Conservation (phyloP, 75 land plant species). For the Ceratopteris richardii region DNA sequence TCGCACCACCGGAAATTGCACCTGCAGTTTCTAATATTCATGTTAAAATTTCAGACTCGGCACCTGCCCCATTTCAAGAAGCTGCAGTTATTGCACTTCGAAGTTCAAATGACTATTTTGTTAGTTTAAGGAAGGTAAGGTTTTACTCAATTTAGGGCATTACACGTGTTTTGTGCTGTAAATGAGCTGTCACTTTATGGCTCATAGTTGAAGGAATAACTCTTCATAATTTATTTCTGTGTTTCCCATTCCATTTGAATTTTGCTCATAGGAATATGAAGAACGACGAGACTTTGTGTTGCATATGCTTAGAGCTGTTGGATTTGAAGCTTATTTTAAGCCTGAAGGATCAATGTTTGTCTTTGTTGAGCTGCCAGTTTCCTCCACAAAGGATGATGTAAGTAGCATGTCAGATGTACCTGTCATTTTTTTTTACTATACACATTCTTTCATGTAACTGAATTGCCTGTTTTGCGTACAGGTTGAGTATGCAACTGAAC, state of each 20-base stretch:
- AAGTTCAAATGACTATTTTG: constrained; percentile 41
- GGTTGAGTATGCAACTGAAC: constrained; percentile 68
- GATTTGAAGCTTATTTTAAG: constrained; percentile 50
- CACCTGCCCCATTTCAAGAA: constrained; percentile 94
- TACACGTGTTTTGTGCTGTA: too few species aligned
- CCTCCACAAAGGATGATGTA: constrained; percentile 58
- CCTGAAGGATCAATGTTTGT: constrained; percentile 86
- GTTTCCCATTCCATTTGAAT: not conserved
- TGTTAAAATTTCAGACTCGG: constrained; percentile 78
- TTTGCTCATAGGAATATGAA: constrained; percentile 48
- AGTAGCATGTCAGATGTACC: constrained; percentile 2
- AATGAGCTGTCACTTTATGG: too few species aligned
- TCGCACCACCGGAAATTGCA: constrained; percentile 59
- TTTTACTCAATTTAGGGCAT: not conserved
- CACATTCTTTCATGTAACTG: not conserved
- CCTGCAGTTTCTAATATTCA: constrained; percentile 82
- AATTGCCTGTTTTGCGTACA: constrained; percentile 11
- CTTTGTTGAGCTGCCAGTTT: constrained; percentile 74
- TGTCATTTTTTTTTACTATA: not conserved
- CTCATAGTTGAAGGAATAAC: too few species aligned
- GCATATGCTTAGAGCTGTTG: constrained; percentile 43
- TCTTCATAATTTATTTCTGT: too few species aligned
- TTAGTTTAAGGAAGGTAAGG: constrained; percentile 46
- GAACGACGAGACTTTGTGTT: constrained; percentile 46
- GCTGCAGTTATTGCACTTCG: constrained; percentile 78